Evolutionary conservation across 2,329 filamentous ascomycete genomes (phyloP), one percentile per base, ranked within the genome.

Genomic region (Aspergillus sojae): DNA sequence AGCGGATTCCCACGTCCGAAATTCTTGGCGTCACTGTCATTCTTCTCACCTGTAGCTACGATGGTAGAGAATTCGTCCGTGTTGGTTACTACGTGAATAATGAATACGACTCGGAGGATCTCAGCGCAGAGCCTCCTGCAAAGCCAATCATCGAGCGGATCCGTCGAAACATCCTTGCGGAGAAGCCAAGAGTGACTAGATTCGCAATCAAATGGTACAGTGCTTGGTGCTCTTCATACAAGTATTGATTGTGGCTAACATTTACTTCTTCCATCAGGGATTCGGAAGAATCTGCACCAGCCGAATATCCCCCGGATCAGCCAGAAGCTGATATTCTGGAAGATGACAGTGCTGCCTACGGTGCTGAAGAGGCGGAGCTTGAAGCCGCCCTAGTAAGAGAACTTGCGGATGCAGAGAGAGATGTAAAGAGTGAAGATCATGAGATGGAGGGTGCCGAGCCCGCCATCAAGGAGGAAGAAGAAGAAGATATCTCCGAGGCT

Each of bases 1-100:
- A 88, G 72, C 91, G 92, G 78, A 98, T 99, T 74, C 95, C 95
- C 62, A 91, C 94, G 71, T 93, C 92, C 71, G 96, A 99, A 81
- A 94, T 99, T 72, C 87, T 99, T 53, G 95, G 95, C 65, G 96
- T 99, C 57, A 99, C 95, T 4, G 95, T 99, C 73, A 93, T 99
- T 72, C 90, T 99, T 61, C 87, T 99, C 69, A 97, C 93, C 62
- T 98, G 95, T 81, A 91, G 93, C 78, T 99, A 99, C 81, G 95
- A 99, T 74, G 91, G 91, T 60, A 89, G 95, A 75, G 95, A 99
- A 79, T 99, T 99, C 74, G 93, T 99, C 45, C 93, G 95, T 69
- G 94, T 99, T 48, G 95, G 95, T 66, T 99, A 99, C 86, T 99
- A 99, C 72, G 95, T 99, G 74, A 99, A 98, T 85, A 99, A 99